Base-by-base conservation (phyloP, 331 rosid species). In the Malus hybrid region DNA sequence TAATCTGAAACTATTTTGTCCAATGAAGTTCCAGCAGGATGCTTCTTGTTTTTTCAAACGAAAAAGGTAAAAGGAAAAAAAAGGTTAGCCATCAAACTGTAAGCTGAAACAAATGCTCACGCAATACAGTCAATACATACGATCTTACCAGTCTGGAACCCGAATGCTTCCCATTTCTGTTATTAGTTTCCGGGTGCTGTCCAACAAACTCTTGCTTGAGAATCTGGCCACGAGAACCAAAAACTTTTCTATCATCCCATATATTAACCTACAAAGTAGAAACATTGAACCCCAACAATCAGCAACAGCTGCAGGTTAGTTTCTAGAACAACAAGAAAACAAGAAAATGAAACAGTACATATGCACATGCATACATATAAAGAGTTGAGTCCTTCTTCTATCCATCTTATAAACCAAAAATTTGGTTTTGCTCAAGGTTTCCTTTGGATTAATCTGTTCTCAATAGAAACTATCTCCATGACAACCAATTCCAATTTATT, bases 161-260 rank as follows among this genome's bases (percentile, higher is more conserved):
- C 83, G 85, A 33, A 34, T 86, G 89, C 84, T 95, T 95, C 81
- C 84, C 93, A 80, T 85, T 92, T 70, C 90, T 87, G 72, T 68
- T 80, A 77, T 83, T 83, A 73, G 77, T 86, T 74, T 94, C 99
- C 66, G 32, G 76, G 55, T 83, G 89, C 74, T 84, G 87, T 80
- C 91, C 93, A 64, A 65, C 82, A 85, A 95, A 80, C 84, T 89
- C 99, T 63, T 92, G 98, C 88, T 92, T 95, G 8, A 95, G 98
- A 82, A 86, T 79, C 76, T 92, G 97, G 71, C 96, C 98, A 31
- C 97, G 99, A 76, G 99, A 92, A 78, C 99, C 99, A 81, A 95
- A 95, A 74, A 95, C 99, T 87, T 95, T 95, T 74, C 99, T 95
- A 36, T 95, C 99, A 65, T 92, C 99, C 97, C 97, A 92, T 79